These are phyloP conservation scores for Coemansia sp. DNA, from an alignment of 192 early-diverging fungal species.

Conservation along the genomic window DNA sequence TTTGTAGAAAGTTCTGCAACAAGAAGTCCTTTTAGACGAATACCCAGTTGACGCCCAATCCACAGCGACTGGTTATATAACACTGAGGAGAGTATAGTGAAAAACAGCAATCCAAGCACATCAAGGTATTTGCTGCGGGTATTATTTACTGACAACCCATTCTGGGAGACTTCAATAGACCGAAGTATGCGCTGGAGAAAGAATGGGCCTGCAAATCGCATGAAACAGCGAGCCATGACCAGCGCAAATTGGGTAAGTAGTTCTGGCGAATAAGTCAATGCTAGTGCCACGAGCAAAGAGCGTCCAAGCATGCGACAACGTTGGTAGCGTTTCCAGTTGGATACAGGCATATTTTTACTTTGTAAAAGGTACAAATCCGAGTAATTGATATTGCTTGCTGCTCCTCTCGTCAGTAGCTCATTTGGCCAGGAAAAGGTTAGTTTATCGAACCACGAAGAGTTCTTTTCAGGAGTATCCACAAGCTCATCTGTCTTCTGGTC, in stretches of 20 bases:
- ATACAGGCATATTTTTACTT: constrained; percentile 47
- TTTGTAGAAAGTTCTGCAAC: no score
- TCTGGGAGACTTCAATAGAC: constrained; percentile 50
- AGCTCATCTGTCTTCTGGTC: no score
- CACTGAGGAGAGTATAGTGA: constrained; percentile 46
- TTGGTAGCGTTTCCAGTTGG: constrained; percentile 36
- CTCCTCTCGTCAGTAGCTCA: constrained; percentile 5
- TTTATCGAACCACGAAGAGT: constrained; percentile 20
- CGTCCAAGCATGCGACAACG: neutral
- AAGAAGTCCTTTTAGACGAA: constrained; percentile 60
- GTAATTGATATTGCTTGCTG: constrained; percentile 20
- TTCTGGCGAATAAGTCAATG: constrained; percentile 45
- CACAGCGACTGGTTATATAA: constrained; percentile 59
- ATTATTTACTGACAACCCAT: constrained; percentile 64
- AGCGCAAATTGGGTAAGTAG: constrained; percentile 41
- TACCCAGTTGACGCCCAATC: constrained; percentile 63
- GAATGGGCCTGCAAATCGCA: constrained; percentile 5
- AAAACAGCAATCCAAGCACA: constrained; percentile 2
- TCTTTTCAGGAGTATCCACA: no score
- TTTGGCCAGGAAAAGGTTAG: constrained; percentile 63
- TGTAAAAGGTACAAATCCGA: constrained; percentile 60
- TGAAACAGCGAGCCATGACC: constrained; percentile 26
- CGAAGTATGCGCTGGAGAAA: constrained; percentile 58
- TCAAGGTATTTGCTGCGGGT: constrained; percentile 22
- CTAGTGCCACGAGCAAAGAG: constrained; percentile 48